Evolutionary conservation across 2,329 filamentous ascomycete species (phyloP), one percentile per base, ranked within the genome.

Genomic region (Botryosphaeria agaves): DNA sequence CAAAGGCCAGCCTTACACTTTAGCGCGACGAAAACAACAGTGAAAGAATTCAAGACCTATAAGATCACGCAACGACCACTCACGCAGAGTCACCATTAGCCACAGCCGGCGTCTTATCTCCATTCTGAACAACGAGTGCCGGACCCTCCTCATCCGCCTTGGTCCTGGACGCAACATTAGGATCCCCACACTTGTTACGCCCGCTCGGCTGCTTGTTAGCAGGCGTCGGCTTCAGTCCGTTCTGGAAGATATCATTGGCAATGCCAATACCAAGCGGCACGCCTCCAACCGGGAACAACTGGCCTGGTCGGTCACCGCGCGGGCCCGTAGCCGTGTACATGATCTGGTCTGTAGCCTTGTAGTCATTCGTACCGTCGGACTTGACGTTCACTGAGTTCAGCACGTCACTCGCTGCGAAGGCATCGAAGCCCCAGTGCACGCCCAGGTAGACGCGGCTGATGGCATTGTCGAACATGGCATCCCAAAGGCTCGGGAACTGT

Each of bases 381-480:
- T 35, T 24, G 8, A 35, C 8, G 5, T 24, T 29, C 5, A 32
- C 29, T 8, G 17, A 26, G 14, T 12, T 24, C 19, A 32, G 24
- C 9, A 34, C 29, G 18, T 29, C 28, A 9, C 17, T 18, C 5
- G 14, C 14, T 11, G 44, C 37, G 7, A 43, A 44, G 8, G 44
- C 44, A 29, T 47, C 44, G 29, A 46, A 47, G 25, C 41, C 35
- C 44, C 43, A 47, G 29, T 47, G 44, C 2, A 47, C 44, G 9
- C 44, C 44, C 2, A 46, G 37, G 30, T 35, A 46, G 25, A 46
- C 36, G 9, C 44, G 44, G 5, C 41, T 44, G 33, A 45, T 34
- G 7, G 42, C 44, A 21, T 43, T 45, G 20, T 45, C 42, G 19
- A 46, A 46, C 27, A 47, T 47, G 16, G 41, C 36, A 17, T 45